These are phyloP conservation scores for Diaporthe destruens DNA, from an alignment of 2,329 filamentous ascomycete genomes.

Conservation along the genomic window DNA sequence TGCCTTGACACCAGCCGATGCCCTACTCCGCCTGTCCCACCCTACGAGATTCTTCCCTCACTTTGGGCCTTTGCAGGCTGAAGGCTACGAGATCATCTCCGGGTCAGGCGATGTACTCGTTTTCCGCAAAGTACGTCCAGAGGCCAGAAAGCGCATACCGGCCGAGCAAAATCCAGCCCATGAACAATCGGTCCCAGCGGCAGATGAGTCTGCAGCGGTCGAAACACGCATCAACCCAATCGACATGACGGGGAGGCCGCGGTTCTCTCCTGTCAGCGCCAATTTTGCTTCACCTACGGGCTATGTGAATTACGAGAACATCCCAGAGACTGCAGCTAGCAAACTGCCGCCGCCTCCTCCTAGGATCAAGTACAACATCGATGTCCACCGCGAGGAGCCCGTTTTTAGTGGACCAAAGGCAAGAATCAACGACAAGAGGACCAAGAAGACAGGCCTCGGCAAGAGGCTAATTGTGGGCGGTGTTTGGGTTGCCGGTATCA, in stretches of 20 bases:
- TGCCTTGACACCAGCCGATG: slow-evolving; percentile 69
- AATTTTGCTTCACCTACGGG: slow-evolving; percentile 75
- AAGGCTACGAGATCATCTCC: slow-evolving; percentile 77
- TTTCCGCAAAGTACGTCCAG: slow-evolving; percentile 69
- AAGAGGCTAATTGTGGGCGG: slow-evolving; percentile 67
- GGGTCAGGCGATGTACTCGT: slow-evolving; percentile 74
- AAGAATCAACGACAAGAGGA: slow-evolving; percentile 42
- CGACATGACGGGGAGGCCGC: slow-evolving; percentile 62
- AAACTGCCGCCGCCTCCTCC: slow-evolving; percentile 49
- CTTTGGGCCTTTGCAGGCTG: slow-evolving; percentile 67
- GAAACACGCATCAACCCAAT: slow-evolving; percentile 66
- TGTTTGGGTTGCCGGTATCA: slow-evolving; percentile 65
- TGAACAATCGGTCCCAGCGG: neutral
- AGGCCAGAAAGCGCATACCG: neutral
- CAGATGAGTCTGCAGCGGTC: slow-evolving; percentile 12
- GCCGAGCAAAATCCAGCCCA: slow-evolving; percentile 42
- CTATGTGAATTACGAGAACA: slow-evolving; percentile 71
- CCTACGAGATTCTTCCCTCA: slow-evolving; percentile 75
- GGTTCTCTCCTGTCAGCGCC: slow-evolving; percentile 59
- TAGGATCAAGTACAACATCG: slow-evolving; percentile 57
- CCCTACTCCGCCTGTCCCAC: slow-evolving; percentile 70
- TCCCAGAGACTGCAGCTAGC: slow-evolving; percentile 47
- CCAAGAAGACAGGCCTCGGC: slow-evolving; percentile 56
- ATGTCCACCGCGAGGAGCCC: slow-evolving; percentile 60
- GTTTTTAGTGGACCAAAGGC: slow-evolving; percentile 58